phyloP scores from a whole-genome alignment of 148 eudicot genomes.

The Limonium bicolor region DNA sequence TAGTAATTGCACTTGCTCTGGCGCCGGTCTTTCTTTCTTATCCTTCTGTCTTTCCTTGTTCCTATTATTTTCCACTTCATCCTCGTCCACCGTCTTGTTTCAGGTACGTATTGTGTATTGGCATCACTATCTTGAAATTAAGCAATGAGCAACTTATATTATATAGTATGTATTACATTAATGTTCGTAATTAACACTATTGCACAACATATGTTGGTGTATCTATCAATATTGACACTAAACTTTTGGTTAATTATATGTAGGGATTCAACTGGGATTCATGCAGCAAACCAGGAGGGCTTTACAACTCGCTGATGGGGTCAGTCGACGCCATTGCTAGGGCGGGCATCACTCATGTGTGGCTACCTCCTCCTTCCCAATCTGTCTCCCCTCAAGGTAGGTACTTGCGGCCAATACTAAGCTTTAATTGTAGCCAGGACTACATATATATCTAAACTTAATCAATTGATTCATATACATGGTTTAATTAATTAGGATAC shows the following conservation, averaged over 20 bases:
- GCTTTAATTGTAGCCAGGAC: no score
- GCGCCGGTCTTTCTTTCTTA: not conserved
- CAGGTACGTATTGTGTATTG: no score
- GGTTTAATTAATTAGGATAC: no score
- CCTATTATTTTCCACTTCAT: not conserved
- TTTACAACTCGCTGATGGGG: conserved; percentile 32
- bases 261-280: conserved; percentile 70
- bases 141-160: no score
- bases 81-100: not conserved
- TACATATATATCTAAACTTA: not conserved
- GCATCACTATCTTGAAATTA: no score
- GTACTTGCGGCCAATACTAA: no score
- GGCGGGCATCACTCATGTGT: conserved; percentile 58
- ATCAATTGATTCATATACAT: not conserved
- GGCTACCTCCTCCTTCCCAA: conserved; percentile 59
- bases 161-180: no score
- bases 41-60: not conserved
- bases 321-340: conserved; percentile 22
- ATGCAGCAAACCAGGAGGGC: conserved; percentile 36
- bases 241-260: not conserved
- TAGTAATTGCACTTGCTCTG: no score
- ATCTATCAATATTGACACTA: no score
- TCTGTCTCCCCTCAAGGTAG: conserved; percentile 45
- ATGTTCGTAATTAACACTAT: no score
- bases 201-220: no score